Base-by-base conservation (phyloP, 495 filamentous ascomycete species). In the Penicillium psychrofluorescens region DNA sequence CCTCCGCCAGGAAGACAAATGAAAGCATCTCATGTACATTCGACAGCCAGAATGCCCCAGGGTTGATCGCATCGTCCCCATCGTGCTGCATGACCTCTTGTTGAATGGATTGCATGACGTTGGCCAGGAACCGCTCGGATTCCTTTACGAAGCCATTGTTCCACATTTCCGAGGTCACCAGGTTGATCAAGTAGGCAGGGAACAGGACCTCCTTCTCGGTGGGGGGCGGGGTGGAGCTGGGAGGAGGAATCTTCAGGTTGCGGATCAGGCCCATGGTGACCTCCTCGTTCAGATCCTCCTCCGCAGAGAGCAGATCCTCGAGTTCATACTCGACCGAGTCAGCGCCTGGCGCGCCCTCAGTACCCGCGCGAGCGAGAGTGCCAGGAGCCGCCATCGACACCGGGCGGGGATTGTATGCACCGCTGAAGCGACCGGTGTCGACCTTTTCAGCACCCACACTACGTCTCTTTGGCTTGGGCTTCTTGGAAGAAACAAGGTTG, bases 1-100 rank as follows among this genome's bases (percentile, higher is more conserved):
- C 92, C 63, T 99, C 92, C 7, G 92, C 92, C 45, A 99, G 77
- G 79, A 97, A 99, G 34, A 99, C 92, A 59, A 99, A 99, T 1
- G 94, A 97, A 39, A 99, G 82, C 94, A 97, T 99, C 70, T 99
- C 92, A 59, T 99, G 92, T 31, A 99, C 92, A 62, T 99, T 99
- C 22, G 92, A 96, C 11, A 99, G 75, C 92, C 92, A 99, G 77
- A 99, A 99, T 35, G 92, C 89, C 40, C 92, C 92, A 40, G 91
- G 88, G 61, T 95, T 97, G 68, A 97, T 84, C 16, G 91, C 91
- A 57, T 97, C 94, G 44, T 99, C 92, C 42, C 90, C 91, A 43
- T 97, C 90, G 56, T 96, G 88, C 52, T 95, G 85, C 94, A 97
- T 97, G 39, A 99, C 92, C 59, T 97, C 92, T 59, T 96, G 91